A percentile compares a stretch with the other conserved stretches of the same genome.
Conservation (phyloP, 768 basidiomycete species). For the Pleurotus giganteus region DNA sequence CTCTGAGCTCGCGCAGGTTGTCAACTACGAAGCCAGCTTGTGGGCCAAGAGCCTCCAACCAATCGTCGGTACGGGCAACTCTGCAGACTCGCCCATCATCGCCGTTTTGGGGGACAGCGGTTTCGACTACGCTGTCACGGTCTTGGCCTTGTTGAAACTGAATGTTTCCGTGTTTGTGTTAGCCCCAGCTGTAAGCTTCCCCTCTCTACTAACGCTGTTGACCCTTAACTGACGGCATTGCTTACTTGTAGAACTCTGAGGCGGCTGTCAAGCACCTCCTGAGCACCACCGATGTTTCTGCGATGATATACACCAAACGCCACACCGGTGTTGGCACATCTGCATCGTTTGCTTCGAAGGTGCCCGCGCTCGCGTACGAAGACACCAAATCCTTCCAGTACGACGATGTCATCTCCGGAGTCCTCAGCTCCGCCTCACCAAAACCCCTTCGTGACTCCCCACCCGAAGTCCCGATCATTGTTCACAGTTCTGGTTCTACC, state of each 20-base stretch:
- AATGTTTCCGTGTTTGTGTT: constrained; percentile 11
- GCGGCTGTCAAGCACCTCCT: constrained; percentile 12
- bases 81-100: constrained; percentile 9
- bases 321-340: background rate
- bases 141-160: constrained; percentile 11
- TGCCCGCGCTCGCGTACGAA: background rate
- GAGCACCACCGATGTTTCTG: too few species aligned
- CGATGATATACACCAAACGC: background rate
- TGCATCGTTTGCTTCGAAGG: background rate
- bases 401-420: background rate
- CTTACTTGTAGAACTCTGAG: constrained; percentile 11
- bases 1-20: constrained; percentile 6
- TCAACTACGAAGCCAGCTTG: constrained; percentile 1
- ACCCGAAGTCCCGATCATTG: constrained; percentile 11
- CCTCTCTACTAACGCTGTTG: background rate
- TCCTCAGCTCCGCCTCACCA: background rate
- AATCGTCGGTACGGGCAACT: background rate
- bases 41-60: constrained; percentile 1
- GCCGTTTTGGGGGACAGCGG: constrained; percentile 11
- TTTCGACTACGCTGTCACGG: constrained; percentile 8
- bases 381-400: background rate
- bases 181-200: constrained; percentile 9
- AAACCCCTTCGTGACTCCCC: background rate
- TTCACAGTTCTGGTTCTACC: constrained; percentile 15
- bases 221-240: background rate